Base-by-base conservation (phyloP, 2,329 filamentous ascomycete species). In the Trichoderma sp. region DNA sequence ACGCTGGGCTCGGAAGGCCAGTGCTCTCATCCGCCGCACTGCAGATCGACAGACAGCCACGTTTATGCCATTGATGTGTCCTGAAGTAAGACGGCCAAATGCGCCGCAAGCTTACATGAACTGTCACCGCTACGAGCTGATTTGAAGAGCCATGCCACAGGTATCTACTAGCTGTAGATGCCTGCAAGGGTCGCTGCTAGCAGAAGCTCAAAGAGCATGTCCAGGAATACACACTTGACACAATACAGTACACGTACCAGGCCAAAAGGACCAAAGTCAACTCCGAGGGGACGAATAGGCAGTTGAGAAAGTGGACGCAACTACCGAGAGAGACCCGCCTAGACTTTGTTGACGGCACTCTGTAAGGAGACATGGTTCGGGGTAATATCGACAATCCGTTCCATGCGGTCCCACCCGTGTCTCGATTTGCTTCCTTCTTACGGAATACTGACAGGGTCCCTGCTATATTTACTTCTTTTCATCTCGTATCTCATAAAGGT, bases 301-400 rank as follows among this genome's bases (percentile, higher is more conserved):
- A 30, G 63, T 34, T 18, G 30, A 36, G 43, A 53, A 53, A n/a
- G 28, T 15, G 28, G 30, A 36, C 43, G 26, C 66, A 69, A 61
- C 66, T 69, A 28, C 66, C 56, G 66, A 60, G 30, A 66, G 47
- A 66, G 63, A 30, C 63, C 47, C 63, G 63, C 63, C 26, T 9
- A 8, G 39, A 28, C 24, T 12, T 56, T 66, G 21, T 56, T 39
- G 61, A 51, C 39, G 39, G 61, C 39, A 34, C 63, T 34, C 30
- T 24, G 32, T 61, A 15, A 9, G 63, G 43, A 39, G 63, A 28
- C 64, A 67, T 67, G 64, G 64, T 67, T 67, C 65, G 65, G 65
- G 53, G 65, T 68, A 67, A 43, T 67, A 67, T 43, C 47, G 32
- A 14, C 51, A 11, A 14, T 32, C 64, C 51, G 64, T 58, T 67